A percentile compares a stretch with the other conserved stretches of the same genome.
These are phyloP conservation scores for Gentiana macrophylla DNA, from an alignment of 257 asterid genomes.

Conservation along the genomic window DNA sequence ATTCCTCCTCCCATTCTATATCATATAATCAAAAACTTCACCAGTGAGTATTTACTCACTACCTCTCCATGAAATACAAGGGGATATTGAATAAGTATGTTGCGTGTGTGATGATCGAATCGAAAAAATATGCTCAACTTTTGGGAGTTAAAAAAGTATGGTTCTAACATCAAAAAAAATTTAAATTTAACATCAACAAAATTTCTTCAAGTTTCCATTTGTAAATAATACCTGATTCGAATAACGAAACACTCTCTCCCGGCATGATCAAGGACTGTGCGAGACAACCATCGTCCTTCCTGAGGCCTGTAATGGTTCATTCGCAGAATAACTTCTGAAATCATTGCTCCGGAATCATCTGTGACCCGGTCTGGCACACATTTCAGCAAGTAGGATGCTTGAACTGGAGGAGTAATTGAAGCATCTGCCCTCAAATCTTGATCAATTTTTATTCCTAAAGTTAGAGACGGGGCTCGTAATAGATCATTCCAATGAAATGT, in stretches of 20 bases:
- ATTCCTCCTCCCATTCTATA: conserved; percentile 73
- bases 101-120: background rate
- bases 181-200: too few species aligned
- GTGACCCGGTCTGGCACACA: conserved; percentile 87
- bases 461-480: conserved; percentile 61
- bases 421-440: conserved; percentile 32
- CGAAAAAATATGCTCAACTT: too few species aligned
- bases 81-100: background rate
- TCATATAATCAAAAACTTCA: background rate
- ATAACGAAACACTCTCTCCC: conserved; percentile 83
- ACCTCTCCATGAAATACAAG: too few species aligned
- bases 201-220: too few species aligned
- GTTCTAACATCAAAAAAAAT: too few species aligned
- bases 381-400: conserved; percentile 71
- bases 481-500: conserved; percentile 76
- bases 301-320: conserved; percentile 81
- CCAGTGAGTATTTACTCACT: too few species aligned
- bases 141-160: too few species aligned
- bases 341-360: conserved; percentile 89
- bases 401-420: conserved; percentile 90
- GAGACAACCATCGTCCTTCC: conserved; percentile 86
- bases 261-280: conserved; percentile 86
- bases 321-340: conserved; percentile 75
- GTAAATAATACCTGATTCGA: conserved; percentile 55
- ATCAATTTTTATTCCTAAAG: conserved; percentile 39